A percentile compares a stretch with the other conserved stretches of the same genome.
These are phyloP conservation scores for Sordariomycetes sp. DNA, from an alignment of 2,329 filamentous ascomycete species.

Conservation along the genomic window DNA sequence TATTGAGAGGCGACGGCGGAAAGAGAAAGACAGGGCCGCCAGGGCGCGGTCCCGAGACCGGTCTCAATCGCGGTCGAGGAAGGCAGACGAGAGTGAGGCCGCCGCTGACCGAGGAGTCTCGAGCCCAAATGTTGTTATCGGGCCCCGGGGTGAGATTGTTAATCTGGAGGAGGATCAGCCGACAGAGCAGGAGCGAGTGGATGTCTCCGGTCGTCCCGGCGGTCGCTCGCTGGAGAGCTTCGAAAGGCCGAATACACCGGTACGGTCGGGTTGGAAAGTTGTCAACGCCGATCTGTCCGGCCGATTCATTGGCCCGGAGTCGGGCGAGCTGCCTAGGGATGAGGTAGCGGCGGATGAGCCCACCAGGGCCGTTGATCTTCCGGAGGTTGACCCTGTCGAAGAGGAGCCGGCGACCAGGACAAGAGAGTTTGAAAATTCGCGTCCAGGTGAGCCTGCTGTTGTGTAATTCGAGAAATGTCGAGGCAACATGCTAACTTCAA, in stretches of 20 bases:
- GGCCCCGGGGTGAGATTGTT: slow-evolving; percentile 4
- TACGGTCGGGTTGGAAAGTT: background rate
- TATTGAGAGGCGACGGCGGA: slow-evolving; percentile 20
- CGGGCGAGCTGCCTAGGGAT: background rate
- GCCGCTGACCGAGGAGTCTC: background rate
- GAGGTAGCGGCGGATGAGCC: background rate
- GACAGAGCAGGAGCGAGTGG: background rate
- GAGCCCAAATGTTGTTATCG: slow-evolving; percentile 2
- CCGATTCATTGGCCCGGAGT: background rate
- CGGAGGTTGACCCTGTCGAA: background rate
- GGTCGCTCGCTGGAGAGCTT: background rate
- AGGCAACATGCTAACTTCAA: background rate
- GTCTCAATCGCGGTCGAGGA: background rate
- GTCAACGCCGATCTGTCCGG: background rate
- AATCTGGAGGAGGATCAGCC: background rate
- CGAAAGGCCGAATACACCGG: background rate
- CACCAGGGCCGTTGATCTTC: background rate
- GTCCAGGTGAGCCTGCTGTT: background rate
- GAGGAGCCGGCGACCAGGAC: slow-evolving; percentile 2
- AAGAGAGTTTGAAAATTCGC: background rate
- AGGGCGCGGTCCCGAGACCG: background rate
- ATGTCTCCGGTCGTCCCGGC: background rate
- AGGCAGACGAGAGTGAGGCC: background rate
- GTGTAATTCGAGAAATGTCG: background rate
- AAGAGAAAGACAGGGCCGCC: slow-evolving; percentile 5